These are phyloP conservation scores for carrot (Daucus carota) DNA, from an alignment of 129 eudicot genomes.

Conservation along the genomic window DH1_v3.0 NC_030383.2:13257501-13258000, in stretches of 20 bases:
- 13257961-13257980: too few relatives aligned
- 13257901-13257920: too few relatives aligned
- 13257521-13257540: too few relatives aligned
- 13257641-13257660: conserved; percentile 17
- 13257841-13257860: background rate
- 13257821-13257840: background rate
- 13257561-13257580: too few relatives aligned
- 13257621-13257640: conserved; percentile 20
- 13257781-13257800: conserved; percentile 1
- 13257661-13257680: conserved; percentile 18
- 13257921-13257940: too few relatives aligned
- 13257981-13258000: too few relatives aligned
- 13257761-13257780: conserved; percentile 28
- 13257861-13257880: background rate
- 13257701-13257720: conserved; percentile 22
- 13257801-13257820: background rate
- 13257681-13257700: conserved; percentile 26
- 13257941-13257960: too few relatives aligned
- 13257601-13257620: conserved; percentile 27
- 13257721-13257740: conserved; percentile 23
- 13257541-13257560: too few relatives aligned
- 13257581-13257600: conserved; percentile 21
- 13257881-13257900: background rate
- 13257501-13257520: too few relatives aligned
- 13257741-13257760: conserved; percentile 21